phyloP scores from a whole-genome alignment of 2,329 filamentous ascomycete genomes.

The Aspergillus pseudotamarii region DNA sequence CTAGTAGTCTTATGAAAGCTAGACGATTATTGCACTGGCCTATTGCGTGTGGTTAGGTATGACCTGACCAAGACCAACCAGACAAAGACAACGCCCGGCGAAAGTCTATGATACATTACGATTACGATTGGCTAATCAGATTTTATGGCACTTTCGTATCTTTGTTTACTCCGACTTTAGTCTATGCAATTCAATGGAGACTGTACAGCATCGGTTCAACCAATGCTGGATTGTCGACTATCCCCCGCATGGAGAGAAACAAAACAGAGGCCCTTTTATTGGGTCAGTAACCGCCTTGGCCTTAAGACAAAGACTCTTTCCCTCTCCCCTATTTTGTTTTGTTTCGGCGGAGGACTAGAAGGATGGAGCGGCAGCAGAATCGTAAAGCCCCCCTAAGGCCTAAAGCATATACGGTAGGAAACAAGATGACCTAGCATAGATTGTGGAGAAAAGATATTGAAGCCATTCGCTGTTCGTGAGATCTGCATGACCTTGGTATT shows the following conservation, averaged over 20 bases:
- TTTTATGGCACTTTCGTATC: not conserved
- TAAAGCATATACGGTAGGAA: not conserved
- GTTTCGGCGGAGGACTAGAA: not conserved
- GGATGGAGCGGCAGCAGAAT: not conserved
- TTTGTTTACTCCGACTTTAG: not conserved
- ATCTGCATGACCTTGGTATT: not conserved
- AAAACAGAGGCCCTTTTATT: not conserved
- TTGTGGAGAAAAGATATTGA: not conserved
- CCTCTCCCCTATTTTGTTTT: not conserved
- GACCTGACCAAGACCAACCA: not conserved
- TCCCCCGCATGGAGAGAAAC: not conserved
- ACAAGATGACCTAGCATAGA: not conserved
- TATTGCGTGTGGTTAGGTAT: not conserved
- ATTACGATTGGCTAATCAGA: not conserved
- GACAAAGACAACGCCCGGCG: not conserved
- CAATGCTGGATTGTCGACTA: not conserved
- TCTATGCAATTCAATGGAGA: not conserved
- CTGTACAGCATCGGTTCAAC: not conserved
- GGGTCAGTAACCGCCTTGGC: not conserved
- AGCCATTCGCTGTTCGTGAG: not conserved
- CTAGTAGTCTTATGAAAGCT: too few relatives aligned
- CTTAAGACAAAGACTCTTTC: not conserved
- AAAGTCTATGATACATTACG: not conserved
- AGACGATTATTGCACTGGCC: too few relatives aligned
- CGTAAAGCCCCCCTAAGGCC: too few relatives aligned